Percentiles rank a stretch among this genome's conserved stretches.
Evolutionary conservation across 768 basidiomycete genomes (phyloP).

Genomic region (Naganishia antarctica): DNA sequence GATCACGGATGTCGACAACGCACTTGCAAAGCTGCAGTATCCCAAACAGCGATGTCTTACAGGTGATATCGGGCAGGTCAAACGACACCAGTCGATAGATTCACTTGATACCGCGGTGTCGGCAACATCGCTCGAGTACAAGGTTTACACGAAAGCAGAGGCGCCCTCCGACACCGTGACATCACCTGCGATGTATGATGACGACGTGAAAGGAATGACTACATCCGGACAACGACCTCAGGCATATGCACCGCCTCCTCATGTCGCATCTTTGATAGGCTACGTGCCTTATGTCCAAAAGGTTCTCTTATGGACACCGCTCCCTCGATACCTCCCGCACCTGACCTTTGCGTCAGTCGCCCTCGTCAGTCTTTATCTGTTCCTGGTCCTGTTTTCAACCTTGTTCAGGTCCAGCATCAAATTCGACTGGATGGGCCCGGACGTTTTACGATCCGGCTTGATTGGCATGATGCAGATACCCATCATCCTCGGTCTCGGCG

Average conservation of each 20-base stretch:
- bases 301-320: slow-evolving; percentile 32
- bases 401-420: slow-evolving; percentile 33
- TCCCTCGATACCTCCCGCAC: slow-evolving; percentile 35
- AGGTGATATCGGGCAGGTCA: background rate
- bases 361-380: slow-evolving; percentile 34
- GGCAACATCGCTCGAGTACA: background rate
- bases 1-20: background rate
- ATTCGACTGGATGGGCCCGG: slow-evolving; percentile 33
- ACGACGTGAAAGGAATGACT: background rate
- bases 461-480: slow-evolving; percentile 43
- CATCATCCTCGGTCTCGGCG: slow-evolving; percentile 40
- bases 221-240: background rate
- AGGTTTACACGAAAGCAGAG: background rate
- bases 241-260: slow-evolving; percentile 7
- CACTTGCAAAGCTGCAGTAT: background rate
- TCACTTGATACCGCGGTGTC: background rate
- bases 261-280: background rate
- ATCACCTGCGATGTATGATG: background rate
- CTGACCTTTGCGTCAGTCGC: slow-evolving; percentile 34
- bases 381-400: slow-evolving; percentile 36
- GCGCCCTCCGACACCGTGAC: background rate
- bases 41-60: slow-evolving; percentile 2
- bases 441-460: slow-evolving; percentile 39
- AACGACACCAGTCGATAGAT: background rate
- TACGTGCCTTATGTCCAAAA: slow-evolving; percentile 8